phyloP scores from a whole-genome alignment of 2,329 filamentous ascomycete genomes.

The Neodidymelliopsis sp. region DNA sequence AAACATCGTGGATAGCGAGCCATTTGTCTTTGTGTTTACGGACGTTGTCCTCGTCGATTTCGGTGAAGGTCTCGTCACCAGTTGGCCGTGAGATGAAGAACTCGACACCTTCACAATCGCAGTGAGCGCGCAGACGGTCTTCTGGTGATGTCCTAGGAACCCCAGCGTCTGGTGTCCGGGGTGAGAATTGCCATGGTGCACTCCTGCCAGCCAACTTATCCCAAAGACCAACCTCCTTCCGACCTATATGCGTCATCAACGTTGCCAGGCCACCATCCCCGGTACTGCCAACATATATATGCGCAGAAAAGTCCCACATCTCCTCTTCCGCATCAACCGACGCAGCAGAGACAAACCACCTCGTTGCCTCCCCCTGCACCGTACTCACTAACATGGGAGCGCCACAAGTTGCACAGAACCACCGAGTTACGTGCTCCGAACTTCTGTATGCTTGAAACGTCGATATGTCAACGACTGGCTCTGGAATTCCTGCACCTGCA shows the following conservation, averaged over 20 bases:
- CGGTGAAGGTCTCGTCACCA: conserved; percentile 47
- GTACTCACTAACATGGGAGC: conserved; percentile 46
- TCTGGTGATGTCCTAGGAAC: neutral
- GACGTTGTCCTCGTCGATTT: conserved; percentile 12
- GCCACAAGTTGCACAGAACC: conserved; percentile 61
- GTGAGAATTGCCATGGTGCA: neutral
- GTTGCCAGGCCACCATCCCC: conserved; percentile 49
- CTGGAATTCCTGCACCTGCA: conserved; percentile 54
- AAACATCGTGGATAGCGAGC: conserved; percentile 58
- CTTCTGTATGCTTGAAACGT: conserved; percentile 52
- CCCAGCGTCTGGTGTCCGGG: neutral
- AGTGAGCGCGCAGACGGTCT: conserved; percentile 53
- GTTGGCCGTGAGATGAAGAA: conserved; percentile 65
- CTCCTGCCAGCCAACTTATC: conserved; percentile 13
- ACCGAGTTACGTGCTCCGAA: conserved; percentile 53
- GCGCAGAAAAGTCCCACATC: conserved; percentile 36
- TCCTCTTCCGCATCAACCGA: conserved; percentile 39
- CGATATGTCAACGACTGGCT: conserved; percentile 27
- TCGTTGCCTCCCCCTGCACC: neutral
- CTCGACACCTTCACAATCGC: conserved; percentile 63
- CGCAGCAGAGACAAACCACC: conserved; percentile 35
- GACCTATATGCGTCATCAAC: conserved; percentile 38
- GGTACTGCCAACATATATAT: conserved; percentile 45
- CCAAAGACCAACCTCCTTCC: conserved; percentile 39
- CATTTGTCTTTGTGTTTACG: conserved; percentile 18